These are phyloP conservation scores for Coffea canephora DNA, from an alignment of 257 asterid genomes.

Conservation along the genomic window DNA sequence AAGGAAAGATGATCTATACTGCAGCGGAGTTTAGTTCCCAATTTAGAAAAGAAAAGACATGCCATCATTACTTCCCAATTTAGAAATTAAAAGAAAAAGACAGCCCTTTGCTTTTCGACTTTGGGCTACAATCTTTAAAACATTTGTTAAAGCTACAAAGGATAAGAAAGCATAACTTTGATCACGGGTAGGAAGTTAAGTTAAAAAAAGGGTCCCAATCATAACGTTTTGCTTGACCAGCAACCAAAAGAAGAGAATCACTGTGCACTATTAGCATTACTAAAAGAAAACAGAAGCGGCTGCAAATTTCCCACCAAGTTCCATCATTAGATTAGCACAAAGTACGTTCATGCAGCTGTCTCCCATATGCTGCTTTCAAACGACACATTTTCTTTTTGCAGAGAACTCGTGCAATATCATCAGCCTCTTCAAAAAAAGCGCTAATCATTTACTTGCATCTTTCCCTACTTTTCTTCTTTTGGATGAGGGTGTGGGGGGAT, in stretches of 20 bases:
- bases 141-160: neutral
- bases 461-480: neutral
- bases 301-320: neutral
- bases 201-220: neutral
- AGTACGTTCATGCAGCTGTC: conserved; percentile 13
- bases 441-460: neutral
- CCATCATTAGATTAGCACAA: conserved; percentile 4
- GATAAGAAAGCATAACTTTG: neutral
- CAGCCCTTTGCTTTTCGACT: neutral
- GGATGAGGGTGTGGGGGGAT: too few relatives aligned
- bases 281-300: neutral
- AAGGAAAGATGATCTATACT: too few relatives aligned
- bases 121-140: neutral
- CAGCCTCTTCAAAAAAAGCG: neutral
- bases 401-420: neutral
- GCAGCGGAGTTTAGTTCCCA: too few relatives aligned
- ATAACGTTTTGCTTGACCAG: neutral
- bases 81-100: too few relatives aligned
- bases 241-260: neutral
- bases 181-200: too few relatives aligned
- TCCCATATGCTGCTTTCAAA: neutral
- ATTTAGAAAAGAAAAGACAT: too few relatives aligned
- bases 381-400: too few relatives aligned
- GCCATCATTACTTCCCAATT: too few relatives aligned
- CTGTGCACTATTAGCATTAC: too few relatives aligned